A percentile compares a stretch with the other conserved stretches of the same genome.
Evolutionary conservation across 305 asterid genomes (phyloP).

Genomic region (Withania somnifera): DNA sequence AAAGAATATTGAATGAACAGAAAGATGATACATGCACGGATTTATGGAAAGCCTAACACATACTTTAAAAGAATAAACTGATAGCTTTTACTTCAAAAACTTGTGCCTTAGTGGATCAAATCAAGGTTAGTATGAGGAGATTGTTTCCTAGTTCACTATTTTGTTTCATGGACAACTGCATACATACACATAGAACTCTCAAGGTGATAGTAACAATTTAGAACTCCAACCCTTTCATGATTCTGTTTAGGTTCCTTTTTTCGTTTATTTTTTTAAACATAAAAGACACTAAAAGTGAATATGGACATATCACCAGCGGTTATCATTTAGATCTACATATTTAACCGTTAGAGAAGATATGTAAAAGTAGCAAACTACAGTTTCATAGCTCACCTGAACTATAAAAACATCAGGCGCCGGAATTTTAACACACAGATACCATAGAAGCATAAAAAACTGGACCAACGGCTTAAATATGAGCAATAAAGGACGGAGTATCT

Average conservation of each 20-base stretch:
- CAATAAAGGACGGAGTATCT: constrained; percentile 60
- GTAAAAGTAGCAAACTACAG: neutral
- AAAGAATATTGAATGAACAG: neutral
- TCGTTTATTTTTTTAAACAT: neutral
- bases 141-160: neutral
- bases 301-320: neutral
- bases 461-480: constrained; percentile 66
- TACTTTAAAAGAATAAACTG: neutral
- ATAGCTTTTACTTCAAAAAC: neutral
- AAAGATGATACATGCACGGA: neutral
- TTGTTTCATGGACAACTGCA: neutral
- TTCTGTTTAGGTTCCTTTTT: neutral
- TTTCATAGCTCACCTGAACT: constrained; percentile 64
- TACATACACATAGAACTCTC: neutral
- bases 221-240: neutral
- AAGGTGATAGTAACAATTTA: neutral
- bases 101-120: neutral
- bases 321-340: neutral
- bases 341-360: neutral
- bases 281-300: neutral
- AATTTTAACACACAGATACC: constrained; percentile 75
- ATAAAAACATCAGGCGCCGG: constrained; percentile 81
- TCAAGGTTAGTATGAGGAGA: neutral
- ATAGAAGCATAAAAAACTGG: constrained; percentile 75
- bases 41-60: neutral